Evolutionary conservation across 129 eudicot genomes (phyloP).

Genomic region (Saposhnikovia divaricata): DNA sequence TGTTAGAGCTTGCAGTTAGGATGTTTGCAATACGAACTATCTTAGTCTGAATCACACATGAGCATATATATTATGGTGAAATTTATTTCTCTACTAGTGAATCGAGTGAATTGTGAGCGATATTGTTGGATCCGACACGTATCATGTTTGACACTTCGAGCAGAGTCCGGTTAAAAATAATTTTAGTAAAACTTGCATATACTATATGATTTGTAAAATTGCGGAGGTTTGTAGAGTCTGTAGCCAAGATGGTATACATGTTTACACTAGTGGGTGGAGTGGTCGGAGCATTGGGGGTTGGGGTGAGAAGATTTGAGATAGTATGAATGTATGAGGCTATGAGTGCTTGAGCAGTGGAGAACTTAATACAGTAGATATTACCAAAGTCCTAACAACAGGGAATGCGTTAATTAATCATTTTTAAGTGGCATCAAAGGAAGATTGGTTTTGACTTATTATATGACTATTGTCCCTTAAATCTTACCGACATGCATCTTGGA

Average conservation of each 20-base stretch:
- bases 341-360: neutral
- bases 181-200: no score
- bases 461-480: neutral
- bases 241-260: no score
- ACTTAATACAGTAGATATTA: neutral
- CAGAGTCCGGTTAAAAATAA: no score
- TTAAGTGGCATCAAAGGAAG: neutral
- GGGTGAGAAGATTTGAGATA: neutral
- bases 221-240: neutral
- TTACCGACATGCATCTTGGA: neutral
- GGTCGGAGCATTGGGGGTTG: no score
- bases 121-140: neutral
- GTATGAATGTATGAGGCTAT: neutral
- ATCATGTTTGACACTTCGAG: neutral
- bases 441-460: neutral
- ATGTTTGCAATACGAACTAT: neutral
- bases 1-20: neutral
- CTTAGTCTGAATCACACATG: neutral
- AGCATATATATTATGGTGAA: neutral
- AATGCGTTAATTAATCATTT: neutral
- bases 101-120: no score
- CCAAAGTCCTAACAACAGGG: neutral
- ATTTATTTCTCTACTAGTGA: no score
- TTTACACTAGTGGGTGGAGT: neutral
- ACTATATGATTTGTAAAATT: neutral